These are phyloP conservation scores for Vigna angularis DNA, from an alignment of 306 rosid species.

Conservation along the genomic window DNA sequence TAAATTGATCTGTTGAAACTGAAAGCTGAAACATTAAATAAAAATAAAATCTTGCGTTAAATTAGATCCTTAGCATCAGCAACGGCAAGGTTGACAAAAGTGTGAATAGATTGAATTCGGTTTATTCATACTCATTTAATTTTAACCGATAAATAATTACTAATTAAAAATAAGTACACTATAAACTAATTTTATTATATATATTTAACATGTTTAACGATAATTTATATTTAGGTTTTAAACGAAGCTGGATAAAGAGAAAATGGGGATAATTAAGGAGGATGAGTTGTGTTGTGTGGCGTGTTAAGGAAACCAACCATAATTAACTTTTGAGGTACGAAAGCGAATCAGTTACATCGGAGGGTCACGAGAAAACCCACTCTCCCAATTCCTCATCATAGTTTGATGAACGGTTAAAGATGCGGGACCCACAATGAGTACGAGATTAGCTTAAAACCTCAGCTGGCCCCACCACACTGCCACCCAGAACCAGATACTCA, in stretches of 20 bases:
- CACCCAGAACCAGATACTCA: slow-evolving; percentile 16
- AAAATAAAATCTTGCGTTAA: neutral
- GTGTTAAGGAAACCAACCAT: slow-evolving; percentile 25
- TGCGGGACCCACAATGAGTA: slow-evolving; percentile 23
- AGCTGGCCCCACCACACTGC: slow-evolving; percentile 50
- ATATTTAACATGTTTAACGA: no score
- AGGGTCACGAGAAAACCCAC: slow-evolving; percentile 18
- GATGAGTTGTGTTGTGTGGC: slow-evolving; percentile 35
- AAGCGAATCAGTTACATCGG: slow-evolving; percentile 40
- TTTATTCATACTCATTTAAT: neutral
- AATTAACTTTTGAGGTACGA: slow-evolving; percentile 44
- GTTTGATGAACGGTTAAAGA: slow-evolving; percentile 40
- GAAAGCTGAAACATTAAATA: neutral
- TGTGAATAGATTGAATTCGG: neutral
- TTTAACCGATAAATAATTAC: no score
- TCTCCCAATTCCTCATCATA: neutral
- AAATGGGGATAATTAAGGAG: neutral
- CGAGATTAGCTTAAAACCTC: neutral
- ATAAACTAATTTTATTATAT: neutral
- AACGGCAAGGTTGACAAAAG: neutral
- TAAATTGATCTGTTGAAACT: neutral
- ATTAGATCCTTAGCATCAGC: neutral
- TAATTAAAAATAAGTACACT: neutral
- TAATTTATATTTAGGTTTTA: no score
- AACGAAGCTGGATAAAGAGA: neutral